Evolutionary conservation across 257 asterid genomes (phyloP).

Genomic region (Mentha longifolia): DNA sequence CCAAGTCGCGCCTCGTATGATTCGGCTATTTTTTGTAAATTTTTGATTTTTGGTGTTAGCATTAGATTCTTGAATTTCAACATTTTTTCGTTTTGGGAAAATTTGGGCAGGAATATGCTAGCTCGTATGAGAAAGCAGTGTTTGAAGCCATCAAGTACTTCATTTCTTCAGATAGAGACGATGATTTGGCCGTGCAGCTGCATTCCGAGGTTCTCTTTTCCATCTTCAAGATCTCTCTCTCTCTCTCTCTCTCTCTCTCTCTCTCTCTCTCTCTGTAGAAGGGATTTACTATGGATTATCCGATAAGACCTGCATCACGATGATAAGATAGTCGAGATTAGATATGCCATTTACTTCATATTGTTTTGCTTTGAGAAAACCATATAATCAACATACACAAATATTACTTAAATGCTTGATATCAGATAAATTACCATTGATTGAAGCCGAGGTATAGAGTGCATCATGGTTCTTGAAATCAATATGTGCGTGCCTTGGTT

Average conservation of each 20-base stretch:
- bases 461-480: slow-evolving; percentile 14
- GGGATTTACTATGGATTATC: neutral
- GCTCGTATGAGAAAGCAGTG: slow-evolving; percentile 71
- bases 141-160: slow-evolving; percentile 59
- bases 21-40: neutral
- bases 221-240: neutral
- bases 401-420: neutral
- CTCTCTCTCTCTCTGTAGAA: no score
- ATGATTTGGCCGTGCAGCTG: slow-evolving; percentile 74
- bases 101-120: slow-evolving; percentile 66
- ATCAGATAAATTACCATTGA: neutral
- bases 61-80: slow-evolving; percentile 15
- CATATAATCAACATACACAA: neutral
- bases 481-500: slow-evolving; percentile 1
- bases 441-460: slow-evolving; percentile 38
- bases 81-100: slow-evolving; percentile 8
- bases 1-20: slow-evolving; percentile 70
- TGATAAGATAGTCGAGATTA: neutral
- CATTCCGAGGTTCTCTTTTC: slow-evolving; percentile 62
- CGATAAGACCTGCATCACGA: neutral
- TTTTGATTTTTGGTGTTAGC: neutral
- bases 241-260: no score
- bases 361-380: neutral
- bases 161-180: slow-evolving; percentile 74
- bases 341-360: neutral